phyloP scores from a whole-genome alignment of 305 asterid species.

The Fraxinus platypoda region DNA sequence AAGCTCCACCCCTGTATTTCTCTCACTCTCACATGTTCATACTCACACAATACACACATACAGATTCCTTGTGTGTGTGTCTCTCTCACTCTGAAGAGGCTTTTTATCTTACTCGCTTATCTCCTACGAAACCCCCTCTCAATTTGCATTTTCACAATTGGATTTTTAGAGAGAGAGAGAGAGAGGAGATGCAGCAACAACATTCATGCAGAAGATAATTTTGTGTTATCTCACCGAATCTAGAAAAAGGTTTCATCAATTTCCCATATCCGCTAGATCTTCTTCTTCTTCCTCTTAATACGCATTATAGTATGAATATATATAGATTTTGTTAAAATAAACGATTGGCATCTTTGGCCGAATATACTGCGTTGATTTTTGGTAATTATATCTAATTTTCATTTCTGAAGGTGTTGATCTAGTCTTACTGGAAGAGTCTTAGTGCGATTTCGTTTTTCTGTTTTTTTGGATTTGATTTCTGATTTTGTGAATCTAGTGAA shows the following conservation, averaged over 20 bases:
- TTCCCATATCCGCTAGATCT: conserved; percentile 14
- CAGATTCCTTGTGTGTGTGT: conserved; percentile 14
- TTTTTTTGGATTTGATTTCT: conserved; percentile 26
- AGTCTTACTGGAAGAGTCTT: conserved; percentile 16
- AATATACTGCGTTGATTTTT: conserved; percentile 23
- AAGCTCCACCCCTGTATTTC: not conserved
- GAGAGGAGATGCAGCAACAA: conserved; percentile 20
- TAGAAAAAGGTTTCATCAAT: conserved; percentile 28
- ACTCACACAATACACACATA: not conserved
- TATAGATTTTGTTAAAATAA: conserved; percentile 2
- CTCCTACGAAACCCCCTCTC: conserved; percentile 50
- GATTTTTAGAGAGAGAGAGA: conserved; percentile 10
- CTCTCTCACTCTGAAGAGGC: conserved; percentile 13
- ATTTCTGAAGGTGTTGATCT: conserved; percentile 41
- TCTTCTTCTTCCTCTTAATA: not conserved
- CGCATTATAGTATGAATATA: not conserved
- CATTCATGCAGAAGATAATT: conserved; percentile 26
- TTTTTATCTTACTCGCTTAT: conserved; percentile 47
- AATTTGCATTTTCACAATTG: conserved; percentile 22
- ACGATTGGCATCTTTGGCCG: not conserved
- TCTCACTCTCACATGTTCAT: conserved; percentile 21
- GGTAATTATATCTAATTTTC: conserved; percentile 22
- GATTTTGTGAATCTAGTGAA: conserved; percentile 12
- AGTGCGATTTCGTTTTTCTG: conserved; percentile 17
- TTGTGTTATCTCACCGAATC: conserved; percentile 29